Percentiles rank a stretch among this genome's conserved stretches.
phyloP scores from a whole-genome alignment of 129 eudicot genomes.

The Saussurea involucrata region DNA sequence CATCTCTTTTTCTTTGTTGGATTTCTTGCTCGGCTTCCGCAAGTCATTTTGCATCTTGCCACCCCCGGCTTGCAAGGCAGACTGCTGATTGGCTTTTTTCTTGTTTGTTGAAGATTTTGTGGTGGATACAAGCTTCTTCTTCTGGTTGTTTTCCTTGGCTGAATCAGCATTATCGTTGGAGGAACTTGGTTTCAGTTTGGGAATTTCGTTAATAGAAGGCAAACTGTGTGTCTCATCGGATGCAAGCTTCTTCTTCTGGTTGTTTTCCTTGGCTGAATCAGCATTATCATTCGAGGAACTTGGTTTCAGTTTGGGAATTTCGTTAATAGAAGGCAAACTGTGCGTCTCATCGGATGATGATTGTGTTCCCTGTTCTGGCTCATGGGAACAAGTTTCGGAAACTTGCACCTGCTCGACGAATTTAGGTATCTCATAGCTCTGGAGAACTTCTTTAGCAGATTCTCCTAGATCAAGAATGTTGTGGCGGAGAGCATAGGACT shows the following conservation, averaged over 20 bases:
- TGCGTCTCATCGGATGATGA: slow-evolving; percentile 50
- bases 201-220: slow-evolving; percentile 40
- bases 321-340: slow-evolving; percentile 51
- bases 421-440: slow-evolving; percentile 51
- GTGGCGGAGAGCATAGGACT: slow-evolving; percentile 51
- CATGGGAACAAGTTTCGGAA: slow-evolving; percentile 51
- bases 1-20: slow-evolving; percentile 33
- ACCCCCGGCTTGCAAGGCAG: slow-evolving; percentile 13
- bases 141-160: slow-evolving; percentile 26
- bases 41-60: slow-evolving; percentile 40
- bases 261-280: slow-evolving; percentile 20
- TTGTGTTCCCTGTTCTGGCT: slow-evolving; percentile 42
- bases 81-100: slow-evolving; percentile 19
- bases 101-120: slow-evolving; percentile 36
- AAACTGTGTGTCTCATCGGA: slow-evolving; percentile 56
- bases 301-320: slow-evolving; percentile 40
- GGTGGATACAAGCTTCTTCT: slow-evolving; percentile 34
- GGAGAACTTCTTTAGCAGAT: slow-evolving; percentile 47
- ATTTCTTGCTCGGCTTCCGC: slow-evolving; percentile 39
- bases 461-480: slow-evolving; percentile 62
- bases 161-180: slow-evolving; percentile 29
- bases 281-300: slow-evolving; percentile 35
- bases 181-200: slow-evolving; percentile 46
- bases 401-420: slow-evolving; percentile 63
- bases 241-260: too few species aligned